Base-by-base conservation (phyloP, 2,329 filamentous ascomycete species). In the Samsoniella hepiali region DNA sequence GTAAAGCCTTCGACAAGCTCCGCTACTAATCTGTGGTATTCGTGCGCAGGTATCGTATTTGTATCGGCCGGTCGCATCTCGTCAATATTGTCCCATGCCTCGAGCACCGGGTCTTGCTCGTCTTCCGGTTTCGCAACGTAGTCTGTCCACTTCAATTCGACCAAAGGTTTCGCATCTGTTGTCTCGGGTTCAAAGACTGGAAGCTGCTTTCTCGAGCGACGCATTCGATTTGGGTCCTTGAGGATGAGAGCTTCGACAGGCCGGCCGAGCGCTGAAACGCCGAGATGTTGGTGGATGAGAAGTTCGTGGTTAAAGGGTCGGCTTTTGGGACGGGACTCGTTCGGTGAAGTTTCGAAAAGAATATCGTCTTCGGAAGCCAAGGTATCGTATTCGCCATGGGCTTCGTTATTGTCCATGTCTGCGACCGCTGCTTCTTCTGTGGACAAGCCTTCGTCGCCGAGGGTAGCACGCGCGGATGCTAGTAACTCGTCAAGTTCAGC, bases 221-320 rank as follows among this genome's bases (percentile, higher is more conserved):
- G 69, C 64, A 75, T 66, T 51, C 68, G 69, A 29, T 77, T 73
- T 8, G 76, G 74, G 50, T 77, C 76, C 31, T 75, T 73, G 58
- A 85, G 73, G 42, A 86, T 74, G 53, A 86, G 78, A 31, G 80
- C 80, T 17, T 79, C 74, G 13, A 78, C 77, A 2, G 71, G 72
- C 38, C 70, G 63, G 27, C 77, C 77, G 3, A 79, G 72, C 1
- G 76, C 74, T 3, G 69, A 66, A 17, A 75, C 68, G 1, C 71
- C 71, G 6, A 79, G 65, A 32, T 67, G 64, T n/a, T 71, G 66
- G 31, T 73, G 70, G 3, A 69, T 68, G 1, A 77, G 55, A 15
- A 75, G 69, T 3, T 64, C 64, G 62, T 75, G 67, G 7, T 64
- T 67, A 15, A 73, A 68, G 1, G 29, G 42, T 7, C 47, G 49